Evolutionary conservation across 2,329 filamentous ascomycete species (phyloP), one percentile per base, ranked within the genome.

Genomic region (Neofusicoccum kwambonambiense): DNA sequence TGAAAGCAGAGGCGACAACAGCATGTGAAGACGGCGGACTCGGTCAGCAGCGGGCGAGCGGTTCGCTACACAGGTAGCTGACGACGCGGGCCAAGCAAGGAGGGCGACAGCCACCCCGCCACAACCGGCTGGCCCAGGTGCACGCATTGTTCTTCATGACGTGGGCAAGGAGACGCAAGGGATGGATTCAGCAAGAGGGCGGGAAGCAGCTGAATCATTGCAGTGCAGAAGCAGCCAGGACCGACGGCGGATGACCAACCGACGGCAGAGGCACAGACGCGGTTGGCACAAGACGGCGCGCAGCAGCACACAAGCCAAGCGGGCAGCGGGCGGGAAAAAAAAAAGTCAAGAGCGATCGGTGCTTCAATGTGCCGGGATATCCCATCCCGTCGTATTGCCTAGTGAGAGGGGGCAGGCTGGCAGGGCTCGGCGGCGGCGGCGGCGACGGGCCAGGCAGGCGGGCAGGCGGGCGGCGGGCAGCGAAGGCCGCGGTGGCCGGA

Each of bases 21-120:
- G 56, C 56, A 60, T 60, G 56, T 60, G 56, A 60, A 44, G 39
- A 42, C 15, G 37, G 9, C 22, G 31, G 51, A 57, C n/a, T 7
- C 27, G 54, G 45, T 22, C 22, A 22, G 22, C 22, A 22, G 22
- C 22, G 22, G 39, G 17, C 35, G 15, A 58, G 52, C 37, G 39
- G 11, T 41, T 31, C 4, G 27, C 27, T 31, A 34, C 37, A 37
- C 31, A 11, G 50, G 13, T 5, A 11, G 50, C 19, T 51, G 13
- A 8, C 22, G 12, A 13, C 11, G 45, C 6, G 45, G 15, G 34
- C 52, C 37, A 57, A 58, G 54, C 13, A 13, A 37, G 42, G 41
- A 45, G 42, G n/a, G 42, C 13, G 41, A 44, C 12, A 58, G 54
- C 54, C 54, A 58, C 54, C 5, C 41, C 56, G 56, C 56, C 42